These are phyloP conservation scores for Salix suchowensis DNA, from an alignment of 345 rosid genomes.

Conservation along the genomic window DNA sequence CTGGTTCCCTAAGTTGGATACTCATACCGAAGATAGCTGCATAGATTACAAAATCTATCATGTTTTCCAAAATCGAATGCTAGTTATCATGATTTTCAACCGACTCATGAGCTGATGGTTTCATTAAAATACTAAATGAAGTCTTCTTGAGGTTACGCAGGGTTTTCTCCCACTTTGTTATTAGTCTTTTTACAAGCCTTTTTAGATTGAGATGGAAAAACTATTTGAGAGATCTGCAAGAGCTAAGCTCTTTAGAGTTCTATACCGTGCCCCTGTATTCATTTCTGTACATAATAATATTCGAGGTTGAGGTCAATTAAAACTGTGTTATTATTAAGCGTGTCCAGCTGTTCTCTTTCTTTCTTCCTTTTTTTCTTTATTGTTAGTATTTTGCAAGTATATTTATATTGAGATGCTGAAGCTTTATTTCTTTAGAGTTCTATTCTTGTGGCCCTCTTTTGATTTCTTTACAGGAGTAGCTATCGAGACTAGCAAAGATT, in stretches of 20 bases:
- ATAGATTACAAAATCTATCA: neutral
- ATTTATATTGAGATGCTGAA: neutral
- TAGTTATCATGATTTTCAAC: neutral
- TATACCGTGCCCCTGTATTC: neutral
- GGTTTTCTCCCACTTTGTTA: neutral
- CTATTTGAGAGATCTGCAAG: neutral
- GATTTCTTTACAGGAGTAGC: neutral
- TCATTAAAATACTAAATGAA: neutral
- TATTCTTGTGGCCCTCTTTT: neutral
- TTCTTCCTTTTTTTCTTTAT: neutral
- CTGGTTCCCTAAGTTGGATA: neutral
- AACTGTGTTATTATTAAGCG: neutral
- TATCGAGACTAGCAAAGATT: neutral
- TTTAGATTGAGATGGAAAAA: neutral
- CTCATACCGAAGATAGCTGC: neutral
- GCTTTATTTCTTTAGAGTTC: neutral
- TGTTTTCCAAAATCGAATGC: neutral
- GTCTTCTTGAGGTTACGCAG: neutral
- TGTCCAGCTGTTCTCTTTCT: neutral
- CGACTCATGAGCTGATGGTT: neutral
- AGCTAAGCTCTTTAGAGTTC: neutral
- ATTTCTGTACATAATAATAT: neutral
- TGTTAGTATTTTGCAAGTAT: neutral
- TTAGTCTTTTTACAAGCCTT: neutral
- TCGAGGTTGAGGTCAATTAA: neutral